These are phyloP conservation scores for Somion occarium DNA, from an alignment of 1,284 basidiomycete genomes.

Conservation along the genomic window DNA sequence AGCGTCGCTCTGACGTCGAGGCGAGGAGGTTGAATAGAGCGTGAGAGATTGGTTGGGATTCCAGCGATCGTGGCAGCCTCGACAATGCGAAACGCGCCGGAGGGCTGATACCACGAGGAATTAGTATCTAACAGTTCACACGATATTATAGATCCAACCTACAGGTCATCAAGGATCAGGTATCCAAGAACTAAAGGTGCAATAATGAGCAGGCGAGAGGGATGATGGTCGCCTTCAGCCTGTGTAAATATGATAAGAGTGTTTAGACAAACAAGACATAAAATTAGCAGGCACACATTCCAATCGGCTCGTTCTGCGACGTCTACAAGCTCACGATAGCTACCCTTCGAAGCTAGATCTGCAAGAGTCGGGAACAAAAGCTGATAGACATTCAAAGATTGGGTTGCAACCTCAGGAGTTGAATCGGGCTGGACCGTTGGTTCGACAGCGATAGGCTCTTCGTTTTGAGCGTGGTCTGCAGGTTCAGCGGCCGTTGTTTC, in stretches of 20 bases:
- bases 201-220: conserved; percentile 44
- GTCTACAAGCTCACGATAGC: conserved; percentile 39
- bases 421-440: background rate
- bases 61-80: conserved; percentile 47
- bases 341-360: conserved; percentile 38
- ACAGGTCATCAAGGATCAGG: conserved; percentile 57
- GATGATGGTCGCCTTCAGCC: conserved; percentile 36
- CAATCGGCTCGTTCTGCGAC: conserved; percentile 49
- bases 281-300: conserved; percentile 33
- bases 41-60: conserved; percentile 37
- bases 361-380: conserved; percentile 37
- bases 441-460: conserved; percentile 10
- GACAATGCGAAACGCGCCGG: conserved; percentile 50
- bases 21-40: conserved; percentile 42
- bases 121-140: background rate
- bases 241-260: conserved; percentile 16
- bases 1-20: conserved; percentile 47
- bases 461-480: conserved; percentile 10
- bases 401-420: background rate
- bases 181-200: conserved; percentile 58
- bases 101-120: conserved; percentile 33
- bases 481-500: conserved; percentile 8
- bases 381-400: conserved; percentile 16
- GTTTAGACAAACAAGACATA: background rate
- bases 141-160: conserved; percentile 17